These are phyloP conservation scores for Microbotryomycetes sp. DNA, from an alignment of 1,284 basidiomycete species.

Conservation along the genomic window DNA sequence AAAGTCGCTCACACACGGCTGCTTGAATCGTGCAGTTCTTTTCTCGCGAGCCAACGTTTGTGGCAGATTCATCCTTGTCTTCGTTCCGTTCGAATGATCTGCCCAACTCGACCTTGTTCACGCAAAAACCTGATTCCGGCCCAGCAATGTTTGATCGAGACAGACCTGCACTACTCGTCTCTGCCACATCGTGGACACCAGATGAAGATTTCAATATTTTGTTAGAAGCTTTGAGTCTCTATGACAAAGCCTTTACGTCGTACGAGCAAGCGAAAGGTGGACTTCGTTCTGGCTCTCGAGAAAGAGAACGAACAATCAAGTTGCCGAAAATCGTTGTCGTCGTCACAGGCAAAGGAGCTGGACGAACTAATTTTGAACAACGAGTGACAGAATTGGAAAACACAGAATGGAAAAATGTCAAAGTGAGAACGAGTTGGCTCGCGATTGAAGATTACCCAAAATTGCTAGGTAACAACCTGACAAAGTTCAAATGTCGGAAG, in stretches of 20 bases:
- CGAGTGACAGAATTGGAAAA: slow-evolving; percentile 55
- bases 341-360: slow-evolving; percentile 87
- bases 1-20: too few relatives aligned
- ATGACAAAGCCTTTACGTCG: slow-evolving; percentile 57
- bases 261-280: not conserved
- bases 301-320: slow-evolving; percentile 46
- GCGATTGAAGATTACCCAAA: slow-evolving; percentile 86
- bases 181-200: slow-evolving; percentile 93
- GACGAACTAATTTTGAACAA: slow-evolving; percentile 65
- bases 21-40: slow-evolving; percentile 53
- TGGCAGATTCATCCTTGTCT: not conserved
- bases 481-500: not conserved
- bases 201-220: slow-evolving; percentile 93
- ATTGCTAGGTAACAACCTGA: slow-evolving; percentile 57
- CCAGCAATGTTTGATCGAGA: slow-evolving; percentile 52
- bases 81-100: not conserved
- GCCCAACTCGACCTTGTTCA: slow-evolving; percentile 32
- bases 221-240: slow-evolving; percentile 61
- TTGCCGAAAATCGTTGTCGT: slow-evolving; percentile 68
- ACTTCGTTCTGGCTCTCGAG: not conserved
- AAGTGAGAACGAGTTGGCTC: slow-evolving; percentile 70
- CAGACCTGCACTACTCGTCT: slow-evolving; percentile 79
- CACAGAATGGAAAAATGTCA: slow-evolving; percentile 68
- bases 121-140: slow-evolving; percentile 14
- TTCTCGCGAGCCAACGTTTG: slow-evolving; percentile 38